Evolutionary conservation across 495 filamentous ascomycete species (phyloP).

Genomic region (Trichoderma asperelloides): DNA sequence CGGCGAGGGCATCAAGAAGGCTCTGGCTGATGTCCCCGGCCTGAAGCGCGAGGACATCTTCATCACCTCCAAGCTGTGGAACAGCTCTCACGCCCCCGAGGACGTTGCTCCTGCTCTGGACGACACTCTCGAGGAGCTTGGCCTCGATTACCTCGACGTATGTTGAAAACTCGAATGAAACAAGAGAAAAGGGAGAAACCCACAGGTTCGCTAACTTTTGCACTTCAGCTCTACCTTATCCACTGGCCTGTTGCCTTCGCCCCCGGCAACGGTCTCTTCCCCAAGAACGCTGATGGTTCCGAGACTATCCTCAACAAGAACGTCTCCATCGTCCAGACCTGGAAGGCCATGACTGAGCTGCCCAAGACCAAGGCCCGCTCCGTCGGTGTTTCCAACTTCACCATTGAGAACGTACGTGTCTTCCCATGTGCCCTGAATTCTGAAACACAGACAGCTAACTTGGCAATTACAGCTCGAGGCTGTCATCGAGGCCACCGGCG

Average conservation of each 20-base stretch:
- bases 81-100: slow-evolving; percentile 34
- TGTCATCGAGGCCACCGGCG: slow-evolving; percentile 39
- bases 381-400: slow-evolving; percentile 45
- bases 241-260: slow-evolving; percentile 45
- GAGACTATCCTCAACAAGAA: slow-evolving; percentile 35
- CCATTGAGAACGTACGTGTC: slow-evolving; percentile 31
- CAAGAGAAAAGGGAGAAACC: not conserved
- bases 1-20: slow-evolving; percentile 34
- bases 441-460: not conserved
- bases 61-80: slow-evolving; percentile 42
- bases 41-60: slow-evolving; percentile 36
- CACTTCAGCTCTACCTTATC: slow-evolving; percentile 30
- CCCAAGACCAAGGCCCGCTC: slow-evolving; percentile 42
- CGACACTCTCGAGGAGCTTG: slow-evolving; percentile 35
- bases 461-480: slow-evolving; percentile 32
- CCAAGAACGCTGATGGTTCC: slow-evolving; percentile 27
- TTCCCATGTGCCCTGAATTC: not conserved
- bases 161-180: slow-evolving; percentile 33
- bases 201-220: not conserved
- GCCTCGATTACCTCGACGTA: slow-evolving; percentile 40
- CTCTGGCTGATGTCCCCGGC: slow-evolving; percentile 25
- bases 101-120: slow-evolving; percentile 26
- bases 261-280: slow-evolving; percentile 35
- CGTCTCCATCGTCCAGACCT: slow-evolving; percentile 44
- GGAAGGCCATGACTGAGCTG: slow-evolving; percentile 44